Evolutionary conservation across 495 filamentous ascomycete species (phyloP).

Genomic region (Halenospora varia): DNA sequence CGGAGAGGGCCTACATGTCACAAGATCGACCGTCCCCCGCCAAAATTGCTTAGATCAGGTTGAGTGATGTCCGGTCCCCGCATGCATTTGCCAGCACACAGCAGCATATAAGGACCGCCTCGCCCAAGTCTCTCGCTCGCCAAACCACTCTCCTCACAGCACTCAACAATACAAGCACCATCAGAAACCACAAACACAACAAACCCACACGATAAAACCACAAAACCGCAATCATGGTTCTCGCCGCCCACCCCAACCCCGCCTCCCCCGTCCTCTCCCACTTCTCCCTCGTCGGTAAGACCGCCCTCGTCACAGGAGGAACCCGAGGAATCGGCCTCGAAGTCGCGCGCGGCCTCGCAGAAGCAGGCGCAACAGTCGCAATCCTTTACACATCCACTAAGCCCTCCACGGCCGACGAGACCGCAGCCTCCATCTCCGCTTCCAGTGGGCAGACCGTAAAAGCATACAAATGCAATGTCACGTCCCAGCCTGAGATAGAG

Average conservation of each 20-base stretch:
- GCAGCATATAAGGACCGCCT: not conserved
- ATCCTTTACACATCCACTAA: constrained; percentile 69
- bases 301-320: constrained; percentile 67
- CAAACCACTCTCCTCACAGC: not conserved
- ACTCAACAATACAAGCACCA: not conserved
- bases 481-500: constrained; percentile 61
- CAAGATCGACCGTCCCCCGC: not conserved
- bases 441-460: constrained; percentile 57
- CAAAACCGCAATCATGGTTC: not conserved
- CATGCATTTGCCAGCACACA: not conserved
- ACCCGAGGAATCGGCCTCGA: constrained; percentile 68
- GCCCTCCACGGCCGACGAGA: constrained; percentile 30
- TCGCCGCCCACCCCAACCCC: not conserved
- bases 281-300: constrained; percentile 42
- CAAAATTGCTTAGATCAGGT: not conserved
- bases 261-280: not conserved
- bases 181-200: not conserved
- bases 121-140: not conserved
- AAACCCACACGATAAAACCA: not conserved
- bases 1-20: not conserved
- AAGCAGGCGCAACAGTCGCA: constrained; percentile 50
- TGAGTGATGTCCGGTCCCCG: not conserved
- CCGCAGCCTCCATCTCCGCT: constrained; percentile 43
- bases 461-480: constrained; percentile 78
- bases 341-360: constrained; percentile 64